phyloP scores from a whole-genome alignment of 306 rosid species.

The Rosa lucieae region DNA sequence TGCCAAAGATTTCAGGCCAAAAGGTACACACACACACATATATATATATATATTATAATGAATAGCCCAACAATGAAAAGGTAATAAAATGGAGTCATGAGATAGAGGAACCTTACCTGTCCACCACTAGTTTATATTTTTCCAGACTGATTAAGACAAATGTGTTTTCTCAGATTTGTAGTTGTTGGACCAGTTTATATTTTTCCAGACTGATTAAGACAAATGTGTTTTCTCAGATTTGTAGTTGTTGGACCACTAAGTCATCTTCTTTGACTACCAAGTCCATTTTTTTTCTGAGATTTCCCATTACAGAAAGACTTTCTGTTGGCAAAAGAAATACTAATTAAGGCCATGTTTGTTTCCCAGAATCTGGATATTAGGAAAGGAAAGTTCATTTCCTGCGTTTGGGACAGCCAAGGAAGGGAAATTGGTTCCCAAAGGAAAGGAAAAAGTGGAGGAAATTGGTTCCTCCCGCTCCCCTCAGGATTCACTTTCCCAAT shows the following conservation, averaged over 20 bases:
- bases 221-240: background rate
- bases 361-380: too few relatives aligned
- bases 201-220: background rate
- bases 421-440: too few relatives aligned
- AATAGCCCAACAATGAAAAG: background rate
- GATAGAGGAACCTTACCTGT: background rate
- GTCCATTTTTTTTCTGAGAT: slow-evolving; percentile 4
- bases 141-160: background rate
- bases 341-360: too few relatives aligned
- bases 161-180: background rate
- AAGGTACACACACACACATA: background rate
- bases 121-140: background rate
- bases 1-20: slow-evolving; percentile 5
- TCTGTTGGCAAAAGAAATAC: background rate
- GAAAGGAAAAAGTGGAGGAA: too few relatives aligned
- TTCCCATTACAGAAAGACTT: background rate
- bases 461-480: too few relatives aligned
- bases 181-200: background rate
- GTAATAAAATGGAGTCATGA: background rate
- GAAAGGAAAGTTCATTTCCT: too few relatives aligned
- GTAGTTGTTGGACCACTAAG: background rate
- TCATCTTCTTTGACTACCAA: background rate
- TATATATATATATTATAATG: background rate
- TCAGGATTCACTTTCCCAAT: too few relatives aligned
- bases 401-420: too few relatives aligned